Evolutionary conservation across 352 stramenopile genomes (phyloP), one percentile per base, ranked within the genome.

Genomic region (Globisporangium polare): DNA sequence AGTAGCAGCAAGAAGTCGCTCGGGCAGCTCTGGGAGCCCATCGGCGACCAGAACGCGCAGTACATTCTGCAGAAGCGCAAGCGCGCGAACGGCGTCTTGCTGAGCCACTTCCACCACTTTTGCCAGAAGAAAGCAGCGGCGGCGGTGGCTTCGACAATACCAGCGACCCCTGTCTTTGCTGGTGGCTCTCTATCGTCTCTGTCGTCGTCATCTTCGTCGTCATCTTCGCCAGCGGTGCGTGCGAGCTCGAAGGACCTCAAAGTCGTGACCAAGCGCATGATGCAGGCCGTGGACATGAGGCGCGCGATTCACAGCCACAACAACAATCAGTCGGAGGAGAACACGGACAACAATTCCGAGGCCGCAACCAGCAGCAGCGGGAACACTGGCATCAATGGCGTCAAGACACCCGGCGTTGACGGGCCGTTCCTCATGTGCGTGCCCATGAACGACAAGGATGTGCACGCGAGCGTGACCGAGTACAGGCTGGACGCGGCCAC

Each of bases 21-120:
- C 18, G 77, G 77, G 0, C 77, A 91, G 46, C 62, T 85, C 9
- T 92, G 82, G 82, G 79, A 90, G 62, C 80, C 82, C 24, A 78
- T 92, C 31, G 80, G 82, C 31, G 78, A 77, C 63, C 82, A 89
- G 71, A 92, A 92, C 61, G 78, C 80, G 17, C 74, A 92, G 46
- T 92, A 78, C 53, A 69, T 77, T 37, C 62, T 92, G 45, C 35
- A 73, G 49, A 67, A 78, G 39, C 80, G 82, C 39, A 37, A 69
- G 52, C 55, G 53, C 6, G 73, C 74, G 53, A 92, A 92, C 42
- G 82, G 82, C 33, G 75, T 89, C 17, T 54, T 47, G 18, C 56
- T 92, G 29, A 61, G 62, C 22, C 69, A 71, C 42, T 92, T 89
- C 66, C 82, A 92, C 53, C 73, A 92, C 53, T 67, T 92, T 29